Evolutionary conservation across 2,329 filamentous ascomycete genomes (phyloP), one percentile per base, ranked within the genome.

Genomic region (Diaporthe sp.): DNA sequence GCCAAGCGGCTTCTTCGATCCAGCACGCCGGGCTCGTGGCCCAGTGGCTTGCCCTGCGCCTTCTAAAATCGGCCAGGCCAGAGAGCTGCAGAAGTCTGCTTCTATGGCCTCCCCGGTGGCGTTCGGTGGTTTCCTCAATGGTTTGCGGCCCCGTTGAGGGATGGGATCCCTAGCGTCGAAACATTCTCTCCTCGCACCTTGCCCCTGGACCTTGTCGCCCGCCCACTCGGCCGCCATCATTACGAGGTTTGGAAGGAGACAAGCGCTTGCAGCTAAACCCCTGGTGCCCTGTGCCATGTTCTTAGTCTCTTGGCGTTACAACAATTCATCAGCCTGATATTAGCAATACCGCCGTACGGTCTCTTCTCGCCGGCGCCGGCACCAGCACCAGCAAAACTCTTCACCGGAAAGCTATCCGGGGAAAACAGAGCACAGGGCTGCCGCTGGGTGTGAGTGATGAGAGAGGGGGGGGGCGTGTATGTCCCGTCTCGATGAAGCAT

Each of bases 301-400:
- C 62, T 58, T 73, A 75, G 73, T 31, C n/a, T 72, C 75, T 75
- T 75, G 75, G 73, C 75, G 68, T 70, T 62, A 49, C 73, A 68
- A 37, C n/a, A 55, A 28, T 51, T 55, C 39, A 69, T 55, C 58
- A 71, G 31, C 39, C 44, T 57, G 61, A 61, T 68, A 51, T 69
- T 74, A 74, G 49, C 37, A 70, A 62, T 65, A 59, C 39, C 49
- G 53, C 17, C 25, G 58, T 46, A 53, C 62, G 19, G 39, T 65
- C 53, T 74, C 46, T 46, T 49, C 5, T 71, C 22, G 34, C n/a
- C 61, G n/a, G 46, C 25, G 25, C n/a, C 61, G 25, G 46, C 25
- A 34, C 58, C 57, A 44, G 39, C 19, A 51, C 61, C 58, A 57
- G 7, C 61, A 61, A 46, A 57, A 49, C 49, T 42, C 62, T 59